These are phyloP conservation scores for Cryptococcus deneoformans DNA, from an alignment of 1,284 basidiomycete species.

Conservation along the genomic window DNA sequence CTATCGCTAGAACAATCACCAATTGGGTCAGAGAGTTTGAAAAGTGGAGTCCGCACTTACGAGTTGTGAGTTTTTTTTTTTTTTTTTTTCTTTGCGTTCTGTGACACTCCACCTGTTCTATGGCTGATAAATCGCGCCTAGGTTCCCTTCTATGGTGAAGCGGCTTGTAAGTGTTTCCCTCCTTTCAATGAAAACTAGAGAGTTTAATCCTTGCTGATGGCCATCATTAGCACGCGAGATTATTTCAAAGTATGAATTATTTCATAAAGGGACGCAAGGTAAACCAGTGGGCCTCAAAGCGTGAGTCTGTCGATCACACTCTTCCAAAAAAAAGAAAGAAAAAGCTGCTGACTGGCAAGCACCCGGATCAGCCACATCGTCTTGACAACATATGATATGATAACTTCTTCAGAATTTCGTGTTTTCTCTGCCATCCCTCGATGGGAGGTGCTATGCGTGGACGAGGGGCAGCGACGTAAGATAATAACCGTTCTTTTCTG, in stretches of 20 bases:
- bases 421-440: conserved; percentile 69
- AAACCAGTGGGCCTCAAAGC: conserved; percentile 46
- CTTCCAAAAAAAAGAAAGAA: neutral
- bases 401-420: conserved; percentile 67
- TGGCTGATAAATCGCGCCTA: neutral
- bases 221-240: conserved; percentile 63
- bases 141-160: conserved; percentile 56
- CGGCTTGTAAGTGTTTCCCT: conserved; percentile 36
- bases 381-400: conserved; percentile 82
- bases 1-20: conserved; percentile 34
- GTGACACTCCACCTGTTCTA: neutral
- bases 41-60: conserved; percentile 41
- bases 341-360: too few species aligned
- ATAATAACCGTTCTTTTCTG: conserved; percentile 11
- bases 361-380: conserved; percentile 61
- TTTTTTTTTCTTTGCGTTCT: neutral
- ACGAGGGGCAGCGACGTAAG: conserved; percentile 88
- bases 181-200: neutral
- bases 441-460: conserved; percentile 89
- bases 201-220: neutral
- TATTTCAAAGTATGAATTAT: conserved; percentile 78
- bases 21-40: conserved; percentile 72
- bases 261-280: conserved; percentile 53
- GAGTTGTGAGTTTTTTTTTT: neutral
- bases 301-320: conserved; percentile 24